Evolutionary conservation across 2,329 filamentous ascomycete genomes (phyloP).

Genomic region (Colletotrichum lentis): DNA sequence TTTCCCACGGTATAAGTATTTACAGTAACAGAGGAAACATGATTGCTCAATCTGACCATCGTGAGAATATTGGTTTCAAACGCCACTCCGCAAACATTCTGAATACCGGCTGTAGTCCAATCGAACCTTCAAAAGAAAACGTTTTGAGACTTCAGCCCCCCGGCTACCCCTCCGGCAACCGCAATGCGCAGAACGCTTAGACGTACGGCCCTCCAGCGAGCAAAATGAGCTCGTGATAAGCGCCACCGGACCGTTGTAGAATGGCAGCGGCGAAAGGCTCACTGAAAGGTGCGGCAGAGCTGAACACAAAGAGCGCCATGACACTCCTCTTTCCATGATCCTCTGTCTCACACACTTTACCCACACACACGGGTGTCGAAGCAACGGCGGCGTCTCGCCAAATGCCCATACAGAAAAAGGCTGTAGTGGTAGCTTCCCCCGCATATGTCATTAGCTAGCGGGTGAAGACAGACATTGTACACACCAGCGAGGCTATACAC

Average conservation of each 20-base stretch:
- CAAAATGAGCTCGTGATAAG: conserved; percentile 62
- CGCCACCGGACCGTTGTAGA: conserved; percentile 54
- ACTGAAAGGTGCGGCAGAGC: conserved; percentile 64
- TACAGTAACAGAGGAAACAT: too few species aligned
- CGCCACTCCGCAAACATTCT: neutral
- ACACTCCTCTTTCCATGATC: conserved; percentile 76
- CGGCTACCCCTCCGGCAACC: conserved; percentile 40
- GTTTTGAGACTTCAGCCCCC: conserved; percentile 37
- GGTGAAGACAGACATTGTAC: conserved; percentile 59
- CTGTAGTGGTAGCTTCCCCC: conserved; percentile 59
- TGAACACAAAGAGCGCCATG: conserved; percentile 74
- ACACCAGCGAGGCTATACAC: conserved; percentile 61
- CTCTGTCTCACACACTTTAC: conserved; percentile 73
- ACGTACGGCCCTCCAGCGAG: conserved; percentile 62
- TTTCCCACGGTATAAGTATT: too few species aligned
- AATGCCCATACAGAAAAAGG: conserved; percentile 72
- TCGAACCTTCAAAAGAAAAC: neutral
- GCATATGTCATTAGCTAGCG: conserved; percentile 67
- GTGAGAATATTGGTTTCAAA: neutral
- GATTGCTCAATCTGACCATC: neutral
- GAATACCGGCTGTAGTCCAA: fast-evolving
- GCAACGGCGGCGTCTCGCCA: conserved; percentile 74
- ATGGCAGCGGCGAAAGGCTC: conserved; percentile 67
- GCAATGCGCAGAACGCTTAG: conserved; percentile 48
- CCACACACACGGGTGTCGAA: conserved; percentile 75